phyloP scores from a whole-genome alignment of 768 basidiomycete genomes.

The Suillus tomentosus region DNA sequence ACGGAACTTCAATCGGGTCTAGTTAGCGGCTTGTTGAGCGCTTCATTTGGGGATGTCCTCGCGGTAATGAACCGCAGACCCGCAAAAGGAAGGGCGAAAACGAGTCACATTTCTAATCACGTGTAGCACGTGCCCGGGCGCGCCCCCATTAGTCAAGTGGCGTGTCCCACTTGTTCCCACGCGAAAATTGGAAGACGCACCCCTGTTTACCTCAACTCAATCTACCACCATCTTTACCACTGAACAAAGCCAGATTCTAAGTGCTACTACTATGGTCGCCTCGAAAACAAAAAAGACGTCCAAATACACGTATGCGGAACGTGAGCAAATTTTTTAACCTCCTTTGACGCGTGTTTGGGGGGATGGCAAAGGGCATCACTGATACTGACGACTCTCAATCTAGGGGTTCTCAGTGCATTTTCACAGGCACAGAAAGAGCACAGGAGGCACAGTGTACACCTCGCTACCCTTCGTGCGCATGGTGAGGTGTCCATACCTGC shows the following conservation, averaged over 20 bases:
- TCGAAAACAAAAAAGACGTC: conserved; percentile 31
- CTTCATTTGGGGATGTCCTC: no score
- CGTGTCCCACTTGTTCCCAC: conserved; percentile 5
- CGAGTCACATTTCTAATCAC: conserved; percentile 1
- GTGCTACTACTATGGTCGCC: conserved; percentile 27
- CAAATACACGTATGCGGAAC: conserved; percentile 44
- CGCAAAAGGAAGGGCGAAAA: no score
- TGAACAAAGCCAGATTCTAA: neutral
- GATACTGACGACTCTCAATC: conserved; percentile 9
- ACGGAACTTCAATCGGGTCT: no score
- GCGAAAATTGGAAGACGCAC: conserved; percentile 4
- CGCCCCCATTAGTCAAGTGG: conserved; percentile 4
- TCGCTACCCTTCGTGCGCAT: conserved; percentile 49
- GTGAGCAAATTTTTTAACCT: conserved; percentile 31
- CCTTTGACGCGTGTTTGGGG: neutral
- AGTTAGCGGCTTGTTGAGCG: no score
- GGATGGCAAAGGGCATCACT: conserved; percentile 3
- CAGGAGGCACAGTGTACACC: conserved; percentile 45
- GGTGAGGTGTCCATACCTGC: conserved; percentile 27
- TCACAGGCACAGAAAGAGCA: conserved; percentile 46
- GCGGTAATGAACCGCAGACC: no score
- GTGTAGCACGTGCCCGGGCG: conserved; percentile 8
- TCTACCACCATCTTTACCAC: neutral
- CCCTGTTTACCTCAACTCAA: conserved; percentile 5
- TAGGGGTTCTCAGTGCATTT: conserved; percentile 51